Evolutionary conservation across 164 flowering plant genomes (phyloP), one percentile per base, ranked within the genome.

Genomic region (Brasenia schreberi): DNA sequence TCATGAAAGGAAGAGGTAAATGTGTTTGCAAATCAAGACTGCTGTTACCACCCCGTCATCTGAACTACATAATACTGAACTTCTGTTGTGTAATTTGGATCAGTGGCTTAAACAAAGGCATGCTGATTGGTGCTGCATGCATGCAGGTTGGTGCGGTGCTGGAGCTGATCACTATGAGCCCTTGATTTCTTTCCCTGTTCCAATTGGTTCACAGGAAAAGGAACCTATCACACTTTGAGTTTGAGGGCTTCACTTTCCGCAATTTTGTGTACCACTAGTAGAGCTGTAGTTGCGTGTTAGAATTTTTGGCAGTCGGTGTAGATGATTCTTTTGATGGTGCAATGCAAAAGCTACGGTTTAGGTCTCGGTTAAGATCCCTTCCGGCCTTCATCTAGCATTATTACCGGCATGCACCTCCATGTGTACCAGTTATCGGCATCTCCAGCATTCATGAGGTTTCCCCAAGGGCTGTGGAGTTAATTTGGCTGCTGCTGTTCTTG

Each of bases 151-250:
- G 97, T 88, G 98, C 65, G 94, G 96, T 60, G 98, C 89, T 12
- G 98, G 98, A 66, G 98, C 84, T 66, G 98, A 93, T 76, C 98
- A 93, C 68, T 93, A 93, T 65, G 98, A 93, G 69, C 98, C 98
- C 62, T 74, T 93, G 72, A 83, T 90, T 69, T 93, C 98, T 44
- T 81, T 79, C 78, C 76, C 89, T 63, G 78, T 77, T 59, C 70
- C 80, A 3, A 45, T 67, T 49, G 69, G 81, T 27, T 82, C 96
- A 58, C 83, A 68, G 64, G 96, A 90, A 75, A 93, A 93, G 75
- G 96, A 81, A 66, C 96, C 92, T 39, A 56, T 88, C 70, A 87
- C 87, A 62, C 97, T 90, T 52, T 88, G 79, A 83, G 72, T 90
- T 52, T 88, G 79, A 83, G 72, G 73, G 43, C 66, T 18, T 43